phyloP scores from a whole-genome alignment of 73 alveolate species.

The Symbiodinium natans region DNA sequence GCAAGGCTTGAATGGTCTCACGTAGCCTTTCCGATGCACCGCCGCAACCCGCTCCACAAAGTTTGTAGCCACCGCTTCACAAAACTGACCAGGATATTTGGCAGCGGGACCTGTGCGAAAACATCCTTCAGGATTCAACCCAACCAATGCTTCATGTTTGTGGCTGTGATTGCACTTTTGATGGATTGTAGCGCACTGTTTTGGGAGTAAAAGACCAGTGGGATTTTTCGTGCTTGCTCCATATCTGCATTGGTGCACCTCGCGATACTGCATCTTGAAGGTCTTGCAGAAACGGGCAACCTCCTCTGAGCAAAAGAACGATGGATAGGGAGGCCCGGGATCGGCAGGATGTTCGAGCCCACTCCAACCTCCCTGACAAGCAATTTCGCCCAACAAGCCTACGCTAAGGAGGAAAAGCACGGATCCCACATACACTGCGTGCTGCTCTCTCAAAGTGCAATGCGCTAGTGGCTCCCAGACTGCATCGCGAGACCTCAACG shows the following conservation, averaged over 20 bases:
- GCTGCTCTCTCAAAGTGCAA: neutral
- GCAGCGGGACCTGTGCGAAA: neutral
- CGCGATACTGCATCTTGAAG: neutral
- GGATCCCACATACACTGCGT: neutral
- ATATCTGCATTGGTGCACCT: neutral
- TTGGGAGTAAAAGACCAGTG: neutral
- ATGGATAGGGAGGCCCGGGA: neutral
- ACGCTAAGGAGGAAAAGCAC: neutral
- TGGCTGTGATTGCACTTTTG: neutral
- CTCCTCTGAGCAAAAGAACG: neutral
- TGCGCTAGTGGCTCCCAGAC: neutral
- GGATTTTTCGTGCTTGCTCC: neutral
- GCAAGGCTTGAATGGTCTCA: neutral
- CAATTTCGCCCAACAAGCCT: constrained; percentile 12
- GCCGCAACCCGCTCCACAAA: neutral
- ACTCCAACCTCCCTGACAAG: neutral
- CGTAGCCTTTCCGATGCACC: neutral
- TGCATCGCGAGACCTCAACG: neutral
- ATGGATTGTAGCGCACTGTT: neutral
- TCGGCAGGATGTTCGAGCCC: constrained; percentile 32
- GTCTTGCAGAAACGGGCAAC: neutral
- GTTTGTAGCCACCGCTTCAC: neutral
- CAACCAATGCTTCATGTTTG: neutral
- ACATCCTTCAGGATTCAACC: neutral
- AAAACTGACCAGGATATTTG: neutral